phyloP scores from a whole-genome alignment of 495 filamentous ascomycete genomes.

The Lasiosphaeria hispida region DNA sequence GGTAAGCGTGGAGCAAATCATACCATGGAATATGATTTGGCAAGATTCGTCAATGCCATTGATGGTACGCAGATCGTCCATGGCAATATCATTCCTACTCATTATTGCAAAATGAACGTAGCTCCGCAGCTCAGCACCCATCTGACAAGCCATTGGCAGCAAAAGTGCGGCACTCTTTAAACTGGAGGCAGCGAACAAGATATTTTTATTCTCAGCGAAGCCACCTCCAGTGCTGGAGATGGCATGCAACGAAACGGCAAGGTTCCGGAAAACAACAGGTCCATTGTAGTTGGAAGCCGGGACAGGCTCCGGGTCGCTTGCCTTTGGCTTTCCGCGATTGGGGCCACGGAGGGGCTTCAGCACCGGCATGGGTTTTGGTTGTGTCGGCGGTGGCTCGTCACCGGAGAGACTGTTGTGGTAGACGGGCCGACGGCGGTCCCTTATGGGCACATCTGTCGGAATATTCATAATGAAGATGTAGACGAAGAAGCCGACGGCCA shows the following conservation, averaged over 20 bases:
- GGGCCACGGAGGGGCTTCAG: constrained; percentile 12
- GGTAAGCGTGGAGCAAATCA: background rate
- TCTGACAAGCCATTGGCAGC: constrained; percentile 61
- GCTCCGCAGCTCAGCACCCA: constrained; percentile 54
- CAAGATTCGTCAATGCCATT: constrained; percentile 58
- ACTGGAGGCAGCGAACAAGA: constrained; percentile 58
- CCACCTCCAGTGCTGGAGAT: constrained; percentile 38
- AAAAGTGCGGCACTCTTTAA: constrained; percentile 54
- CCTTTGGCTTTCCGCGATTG: constrained; percentile 1
- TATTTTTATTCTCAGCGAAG: constrained; percentile 47
- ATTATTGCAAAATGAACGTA: constrained; percentile 60
- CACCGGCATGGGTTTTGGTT: constrained; percentile 21
- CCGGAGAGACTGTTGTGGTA: constrained; percentile 24
- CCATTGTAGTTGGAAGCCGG: constrained; percentile 36
- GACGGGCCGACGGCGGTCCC: constrained; percentile 29
- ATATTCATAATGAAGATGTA: constrained; percentile 47
- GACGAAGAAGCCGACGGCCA: constrained; percentile 31
- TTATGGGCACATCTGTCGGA: constrained; percentile 33
- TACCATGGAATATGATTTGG: constrained; percentile 56
- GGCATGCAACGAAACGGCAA: constrained; percentile 38
- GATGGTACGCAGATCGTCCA: constrained; percentile 51
- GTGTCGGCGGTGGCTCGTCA: constrained; percentile 18
- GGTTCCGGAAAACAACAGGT: constrained; percentile 36
- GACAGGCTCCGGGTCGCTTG: constrained; percentile 5
- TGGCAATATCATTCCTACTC: constrained; percentile 50